Evolutionary conservation across 2,329 filamentous ascomycete genomes (phyloP).

Genomic region (Colletotrichum simmondsii): DNA sequence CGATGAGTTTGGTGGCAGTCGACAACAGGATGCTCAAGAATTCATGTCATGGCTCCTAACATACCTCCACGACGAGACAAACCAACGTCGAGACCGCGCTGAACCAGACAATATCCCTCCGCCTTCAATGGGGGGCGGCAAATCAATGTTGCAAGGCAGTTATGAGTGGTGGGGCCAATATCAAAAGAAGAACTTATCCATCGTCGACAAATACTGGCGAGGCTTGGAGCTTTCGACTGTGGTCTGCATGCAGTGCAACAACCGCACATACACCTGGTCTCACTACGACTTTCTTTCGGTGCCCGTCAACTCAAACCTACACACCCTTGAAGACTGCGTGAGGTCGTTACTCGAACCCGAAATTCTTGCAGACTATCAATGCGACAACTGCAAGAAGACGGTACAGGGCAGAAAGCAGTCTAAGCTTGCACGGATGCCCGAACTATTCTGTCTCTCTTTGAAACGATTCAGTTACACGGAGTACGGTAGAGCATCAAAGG

Average conservation of each 20-base stretch:
- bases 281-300: slow-evolving; percentile 66
- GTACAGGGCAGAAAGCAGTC: slow-evolving; percentile 77
- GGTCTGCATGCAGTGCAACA: slow-evolving; percentile 70
- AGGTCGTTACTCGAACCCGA: slow-evolving; percentile 77
- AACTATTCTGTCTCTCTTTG: slow-evolving; percentile 82
- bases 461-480: slow-evolving; percentile 59
- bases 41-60: slow-evolving; percentile 87
- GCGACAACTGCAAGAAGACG: slow-evolving; percentile 77
- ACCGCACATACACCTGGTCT: slow-evolving; percentile 56
- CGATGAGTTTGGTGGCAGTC: slow-evolving; percentile 72
- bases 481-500: slow-evolving; percentile 62
- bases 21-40: slow-evolving; percentile 93
- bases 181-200: slow-evolving; percentile 75
- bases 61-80: slow-evolving; percentile 87
- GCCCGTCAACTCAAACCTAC: slow-evolving; percentile 46
- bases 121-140: slow-evolving; percentile 44
- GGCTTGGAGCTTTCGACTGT: slow-evolving; percentile 79
- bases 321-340: slow-evolving; percentile 70
- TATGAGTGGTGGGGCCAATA: slow-evolving; percentile 81
- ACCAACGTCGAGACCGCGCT: slow-evolving; percentile 57
- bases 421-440: slow-evolving; percentile 81
- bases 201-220: slow-evolving; percentile 83
- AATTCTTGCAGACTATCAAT: slow-evolving; percentile 75
- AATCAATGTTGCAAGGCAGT: slow-evolving; percentile 64
- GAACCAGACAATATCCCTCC: slow-evolving; percentile 29